Conservation (phyloP, 352 stramenopile genomes). For the Pythium dissotocum region DNA sequence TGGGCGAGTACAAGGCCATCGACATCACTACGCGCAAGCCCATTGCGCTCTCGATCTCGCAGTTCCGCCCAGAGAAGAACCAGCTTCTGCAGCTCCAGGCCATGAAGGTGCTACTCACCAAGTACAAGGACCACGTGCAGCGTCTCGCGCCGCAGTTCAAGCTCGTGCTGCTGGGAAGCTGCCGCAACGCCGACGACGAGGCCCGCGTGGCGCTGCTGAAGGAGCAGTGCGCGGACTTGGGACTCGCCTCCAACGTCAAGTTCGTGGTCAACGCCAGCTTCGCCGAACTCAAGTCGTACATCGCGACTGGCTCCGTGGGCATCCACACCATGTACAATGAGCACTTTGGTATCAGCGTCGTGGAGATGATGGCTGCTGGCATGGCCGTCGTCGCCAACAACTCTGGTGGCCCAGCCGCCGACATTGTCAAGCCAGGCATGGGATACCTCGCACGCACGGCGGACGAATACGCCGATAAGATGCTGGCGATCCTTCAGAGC, state of each 20-base stretch:
- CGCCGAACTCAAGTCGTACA: constrained; percentile 85
- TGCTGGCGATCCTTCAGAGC: constrained; percentile 59
- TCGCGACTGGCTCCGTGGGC: constrained; percentile 89
- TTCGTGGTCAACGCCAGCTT: constrained; percentile 97
- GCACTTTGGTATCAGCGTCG: constrained; percentile 99
- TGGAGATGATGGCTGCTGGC: constrained; percentile 99
- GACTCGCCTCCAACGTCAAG: constrained; percentile 80
- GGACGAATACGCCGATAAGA: constrained; percentile 87
- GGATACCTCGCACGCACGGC: constrained; percentile 86
- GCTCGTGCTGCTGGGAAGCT: constrained; percentile 96
- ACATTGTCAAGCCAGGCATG: constrained; percentile 88
- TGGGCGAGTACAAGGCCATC: constrained; percentile 75
- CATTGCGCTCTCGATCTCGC: constrained; percentile 94
- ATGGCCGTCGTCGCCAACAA: constrained; percentile 97
- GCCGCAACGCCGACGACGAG: constrained; percentile 93
- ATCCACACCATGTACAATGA: constrained; percentile 99
- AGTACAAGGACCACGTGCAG: constrained; percentile 30
- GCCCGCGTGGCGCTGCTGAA: constrained; percentile 86
- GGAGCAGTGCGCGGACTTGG: constrained; percentile 73
- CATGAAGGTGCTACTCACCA: constrained; percentile 69
- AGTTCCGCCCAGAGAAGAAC: constrained; percentile 99
- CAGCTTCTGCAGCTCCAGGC: constrained; percentile 94
- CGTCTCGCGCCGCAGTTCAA: constrained; percentile 54
- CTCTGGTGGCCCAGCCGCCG: constrained; percentile 94
- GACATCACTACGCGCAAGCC: constrained; percentile 55